phyloP scores from a whole-genome alignment of 2,329 filamentous ascomycete genomes.

The Achaetomium macrosporum region DNA sequence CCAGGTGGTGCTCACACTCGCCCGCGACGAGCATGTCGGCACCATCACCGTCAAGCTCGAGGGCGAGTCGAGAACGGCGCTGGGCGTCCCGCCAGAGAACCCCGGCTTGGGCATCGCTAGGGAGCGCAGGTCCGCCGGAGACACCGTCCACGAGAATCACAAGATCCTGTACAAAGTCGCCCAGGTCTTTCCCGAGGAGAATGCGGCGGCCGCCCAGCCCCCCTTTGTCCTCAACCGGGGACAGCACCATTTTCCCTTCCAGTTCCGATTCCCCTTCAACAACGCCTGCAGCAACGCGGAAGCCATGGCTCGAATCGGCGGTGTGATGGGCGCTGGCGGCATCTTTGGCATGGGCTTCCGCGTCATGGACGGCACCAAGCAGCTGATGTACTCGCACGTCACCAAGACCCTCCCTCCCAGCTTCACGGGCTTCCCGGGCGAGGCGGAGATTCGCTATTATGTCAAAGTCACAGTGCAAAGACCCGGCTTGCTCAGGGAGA shows the following conservation, averaged over 20 bases:
- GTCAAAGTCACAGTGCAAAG: slow-evolving; percentile 91
- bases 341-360: slow-evolving; percentile 49
- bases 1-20: slow-evolving; percentile 49
- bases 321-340: slow-evolving; percentile 50
- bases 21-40: slow-evolving; percentile 62
- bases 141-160: slow-evolving; percentile 52
- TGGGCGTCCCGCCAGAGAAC: slow-evolving; percentile 44
- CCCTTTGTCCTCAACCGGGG: slow-evolving; percentile 56
- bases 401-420: slow-evolving; percentile 85
- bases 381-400: slow-evolving; percentile 63
- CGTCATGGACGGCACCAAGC: slow-evolving; percentile 58
- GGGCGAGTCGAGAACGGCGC: slow-evolving; percentile 66
- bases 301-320: slow-evolving; percentile 48
- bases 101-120: slow-evolving; percentile 27
- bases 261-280: slow-evolving; percentile 73
- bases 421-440: slow-evolving; percentile 75
- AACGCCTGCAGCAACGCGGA: slow-evolving; percentile 58
- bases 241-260: slow-evolving; percentile 70
- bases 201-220: slow-evolving; percentile 36
- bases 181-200: slow-evolving; percentile 63
- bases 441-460: slow-evolving; percentile 89
- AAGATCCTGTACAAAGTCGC: slow-evolving; percentile 71
- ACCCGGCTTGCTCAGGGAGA: slow-evolving; percentile 86
- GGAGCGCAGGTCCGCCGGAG: slow-evolving; percentile 35
- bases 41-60: slow-evolving; percentile 79